phyloP scores from a whole-genome alignment of 306 rosid genomes.

The Pyrus bretschneideri region DNA sequence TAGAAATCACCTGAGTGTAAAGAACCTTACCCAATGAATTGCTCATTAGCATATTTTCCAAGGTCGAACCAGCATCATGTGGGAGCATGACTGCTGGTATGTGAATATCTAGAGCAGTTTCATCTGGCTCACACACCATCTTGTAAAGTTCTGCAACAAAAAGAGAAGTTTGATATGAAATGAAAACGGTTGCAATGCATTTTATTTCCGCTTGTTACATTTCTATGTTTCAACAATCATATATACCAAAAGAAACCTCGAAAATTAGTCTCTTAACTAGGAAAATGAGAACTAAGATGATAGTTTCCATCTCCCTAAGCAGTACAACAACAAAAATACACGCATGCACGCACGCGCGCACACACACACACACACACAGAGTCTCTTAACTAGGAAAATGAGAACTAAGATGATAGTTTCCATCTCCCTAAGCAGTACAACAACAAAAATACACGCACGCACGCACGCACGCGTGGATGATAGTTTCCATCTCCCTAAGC shows the following conservation, averaged over 20 bases:
- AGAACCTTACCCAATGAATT: conserved; percentile 50
- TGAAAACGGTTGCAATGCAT: background rate
- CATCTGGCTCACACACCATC: conserved; percentile 92
- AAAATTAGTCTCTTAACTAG: background rate
- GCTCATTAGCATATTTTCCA: conserved; percentile 55
- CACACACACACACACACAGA: background rate
- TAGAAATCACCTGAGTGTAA: conserved; percentile 2
- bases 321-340: background rate
- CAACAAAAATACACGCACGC: too few species aligned
- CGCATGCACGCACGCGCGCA: too few species aligned
- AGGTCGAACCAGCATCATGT: conserved; percentile 72
- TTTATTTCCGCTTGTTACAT: background rate
- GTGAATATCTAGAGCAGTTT: conserved; percentile 68
- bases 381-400: too few species aligned
- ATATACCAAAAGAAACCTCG: background rate
- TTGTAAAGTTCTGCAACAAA: conserved; percentile 76
- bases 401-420: too few species aligned
- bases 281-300: background rate
- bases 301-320: background rate
- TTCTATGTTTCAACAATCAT: background rate
- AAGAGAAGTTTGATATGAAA: conserved; percentile 16
- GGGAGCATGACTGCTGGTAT: conserved; percentile 96
- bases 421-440: too few species aligned
- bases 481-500: background rate
- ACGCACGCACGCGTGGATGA: background rate